Evolutionary conservation across 495 filamentous ascomycete genomes (phyloP).

Genomic region (Hyaloscypha finlandica): DNA sequence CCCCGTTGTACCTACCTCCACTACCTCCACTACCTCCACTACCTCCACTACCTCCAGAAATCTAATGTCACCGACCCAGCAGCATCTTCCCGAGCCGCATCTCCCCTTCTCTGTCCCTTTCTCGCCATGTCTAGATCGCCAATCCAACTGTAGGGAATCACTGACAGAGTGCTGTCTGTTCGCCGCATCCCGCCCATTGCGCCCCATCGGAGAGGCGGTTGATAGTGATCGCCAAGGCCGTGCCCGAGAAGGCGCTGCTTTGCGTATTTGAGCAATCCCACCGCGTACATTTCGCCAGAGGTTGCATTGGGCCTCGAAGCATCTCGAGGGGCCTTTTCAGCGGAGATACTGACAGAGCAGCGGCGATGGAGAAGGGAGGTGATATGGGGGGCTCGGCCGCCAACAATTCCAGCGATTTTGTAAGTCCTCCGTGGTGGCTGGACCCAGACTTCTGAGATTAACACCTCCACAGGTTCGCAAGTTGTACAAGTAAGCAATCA

Average conservation of each 20-base stretch:
- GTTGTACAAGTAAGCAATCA: constrained; percentile 81
- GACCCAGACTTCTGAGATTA: not conserved
- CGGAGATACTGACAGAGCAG: not conserved
- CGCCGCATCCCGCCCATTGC: not conserved
- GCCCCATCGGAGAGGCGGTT: not conserved
- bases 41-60: constrained; percentile 1
- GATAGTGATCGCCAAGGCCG: constrained; percentile 9
- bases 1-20: constrained; percentile 1
- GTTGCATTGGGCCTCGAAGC: not conserved
- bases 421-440: constrained; percentile 23
- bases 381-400: constrained; percentile 30
- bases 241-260: not conserved
- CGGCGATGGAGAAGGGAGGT: constrained; percentile 29
- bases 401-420: constrained; percentile 38
- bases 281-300: not conserved
- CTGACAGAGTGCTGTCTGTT: not conserved
- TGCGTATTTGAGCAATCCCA: not conserved
- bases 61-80: not conserved
- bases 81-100: constrained; percentile 19
- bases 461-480: constrained; percentile 79
- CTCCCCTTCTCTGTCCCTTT: constrained; percentile 9
- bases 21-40: constrained; percentile 5
- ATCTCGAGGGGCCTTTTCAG: not conserved
- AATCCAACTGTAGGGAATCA: not conserved
- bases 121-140: constrained; percentile 28